Conservation (phyloP, 441 rosid genomes). For the Jatropha multifida region DNA sequence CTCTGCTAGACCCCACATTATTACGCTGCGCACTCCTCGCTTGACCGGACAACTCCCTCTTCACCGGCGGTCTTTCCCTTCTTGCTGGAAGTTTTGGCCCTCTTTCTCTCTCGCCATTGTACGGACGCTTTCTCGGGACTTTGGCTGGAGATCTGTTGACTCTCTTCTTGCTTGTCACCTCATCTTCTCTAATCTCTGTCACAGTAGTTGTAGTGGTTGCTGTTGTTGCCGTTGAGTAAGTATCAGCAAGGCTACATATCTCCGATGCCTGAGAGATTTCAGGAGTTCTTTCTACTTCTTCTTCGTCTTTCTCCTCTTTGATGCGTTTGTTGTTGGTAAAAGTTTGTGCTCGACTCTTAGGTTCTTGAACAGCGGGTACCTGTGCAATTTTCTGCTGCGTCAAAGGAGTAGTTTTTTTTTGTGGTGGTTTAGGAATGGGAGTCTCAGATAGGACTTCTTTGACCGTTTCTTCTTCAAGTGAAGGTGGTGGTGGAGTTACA, state of each 20-base stretch:
- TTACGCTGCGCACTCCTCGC: constrained; percentile 22
- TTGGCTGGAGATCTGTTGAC: constrained; percentile 43
- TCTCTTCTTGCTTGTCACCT: constrained; percentile 56
- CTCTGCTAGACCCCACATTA: constrained; percentile 36
- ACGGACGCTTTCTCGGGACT: constrained; percentile 48
- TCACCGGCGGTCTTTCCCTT: background rate
- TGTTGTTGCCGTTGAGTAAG: constrained; percentile 38
- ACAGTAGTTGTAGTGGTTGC: constrained; percentile 49
- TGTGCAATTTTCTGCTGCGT: constrained; percentile 8
- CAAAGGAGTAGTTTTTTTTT: background rate
- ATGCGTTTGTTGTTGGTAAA: constrained; percentile 15
- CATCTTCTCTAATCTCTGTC: constrained; percentile 59
- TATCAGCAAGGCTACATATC: constrained; percentile 45
- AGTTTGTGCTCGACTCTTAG: constrained; percentile 11
- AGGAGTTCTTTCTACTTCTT: constrained; percentile 26
- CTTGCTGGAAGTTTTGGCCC: constrained; percentile 31
- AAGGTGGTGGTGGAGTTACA: constrained; percentile 28
- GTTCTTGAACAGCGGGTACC: background rate
- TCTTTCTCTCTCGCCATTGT: constrained; percentile 32
- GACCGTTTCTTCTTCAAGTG: constrained; percentile 69
- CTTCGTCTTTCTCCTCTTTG: constrained; percentile 10
- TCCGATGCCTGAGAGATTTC: constrained; percentile 56
- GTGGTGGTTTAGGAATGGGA: constrained; percentile 28
- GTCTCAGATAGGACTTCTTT: constrained; percentile 75
- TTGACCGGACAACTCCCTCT: constrained; percentile 24